Base-by-base conservation (phyloP, 208 protist genomes). In the Trypanosoma vivax region DNA sequence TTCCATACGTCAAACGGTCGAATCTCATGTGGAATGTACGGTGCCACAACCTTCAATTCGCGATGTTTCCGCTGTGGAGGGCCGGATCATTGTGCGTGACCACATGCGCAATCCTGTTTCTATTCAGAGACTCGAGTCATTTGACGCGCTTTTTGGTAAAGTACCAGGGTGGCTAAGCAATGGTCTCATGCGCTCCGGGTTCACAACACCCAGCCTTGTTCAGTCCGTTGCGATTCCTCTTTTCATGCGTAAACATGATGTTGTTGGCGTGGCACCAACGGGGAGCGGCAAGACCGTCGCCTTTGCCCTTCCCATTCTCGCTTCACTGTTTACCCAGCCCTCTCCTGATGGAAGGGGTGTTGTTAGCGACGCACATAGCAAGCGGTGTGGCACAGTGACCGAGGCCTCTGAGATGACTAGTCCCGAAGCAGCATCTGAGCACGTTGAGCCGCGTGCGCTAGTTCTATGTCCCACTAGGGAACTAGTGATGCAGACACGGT, bases 401-500 rank as follows among this genome's bases (percentile, higher is more conserved):
- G 47, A 34, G 21, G 21, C 13, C 16, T 19, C n/a, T 25, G 16
- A 3, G 38, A 37, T 1, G 4, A n/a, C n/a, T n/a, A n/a, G n/a
- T n/a, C n/a, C n/a, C n/a, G n/a, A n/a, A n/a, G n/a, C n/a, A n/a
- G n/a, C n/a, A n/a, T n/a, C n/a, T n/a, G 31, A 16, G 30, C 23
- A 24, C 16, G 52, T 53, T 27, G 45, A 27, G n/a, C 84, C 84
- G 5, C 67, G 92, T 43, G 96, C 95, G 5, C 51, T 99, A 9
- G 74, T 99, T 21, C 72, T 99, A 21, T 90, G 96, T 42, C 97
- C 97, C 14, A 98, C 96, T 3, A 73, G 97, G 18, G 97, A 99
- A 69, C 81, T 98, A 4, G 85, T 90, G 25, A 50, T 79, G 57
- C 97, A 99, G 67, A 99, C 96, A 29, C 96, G 88, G 50, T 85